phyloP scores from a whole-genome alignment of 2,329 filamentous ascomycete species.

The Sarocladium kiliense region DNA sequence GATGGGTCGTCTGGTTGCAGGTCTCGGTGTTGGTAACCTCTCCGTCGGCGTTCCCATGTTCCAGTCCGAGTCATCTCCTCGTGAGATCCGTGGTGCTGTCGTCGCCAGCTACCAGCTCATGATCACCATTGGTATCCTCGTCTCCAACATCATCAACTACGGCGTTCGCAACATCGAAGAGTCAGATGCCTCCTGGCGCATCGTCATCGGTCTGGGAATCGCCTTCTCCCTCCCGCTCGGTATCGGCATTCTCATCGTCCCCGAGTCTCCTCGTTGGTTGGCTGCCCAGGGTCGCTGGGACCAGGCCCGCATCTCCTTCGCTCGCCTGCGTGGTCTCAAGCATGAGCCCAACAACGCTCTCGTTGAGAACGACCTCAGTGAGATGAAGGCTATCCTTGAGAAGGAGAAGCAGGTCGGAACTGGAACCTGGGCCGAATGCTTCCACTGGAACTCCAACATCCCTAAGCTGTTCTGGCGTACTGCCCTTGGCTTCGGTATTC shows the following conservation, averaged over 20 bases:
- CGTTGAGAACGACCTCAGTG: slow-evolving; percentile 47
- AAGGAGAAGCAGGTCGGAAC: slow-evolving; percentile 38
- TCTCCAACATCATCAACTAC: slow-evolving; percentile 50
- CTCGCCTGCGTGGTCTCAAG: slow-evolving; percentile 46
- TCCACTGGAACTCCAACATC: slow-evolving; percentile 45
- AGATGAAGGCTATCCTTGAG: slow-evolving; percentile 44
- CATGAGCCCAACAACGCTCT: slow-evolving; percentile 37
- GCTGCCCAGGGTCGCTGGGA: slow-evolving; percentile 42
- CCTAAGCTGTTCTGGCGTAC: slow-evolving; percentile 61
- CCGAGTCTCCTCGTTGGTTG: slow-evolving; percentile 54
- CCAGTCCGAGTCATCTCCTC: slow-evolving; percentile 59
- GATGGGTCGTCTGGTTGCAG: slow-evolving; percentile 61
- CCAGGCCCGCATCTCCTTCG: slow-evolving; percentile 43
- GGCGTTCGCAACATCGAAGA: slow-evolving; percentile 39
- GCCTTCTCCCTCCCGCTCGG: slow-evolving; percentile 47
- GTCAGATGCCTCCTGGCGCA: slow-evolving; percentile 50
- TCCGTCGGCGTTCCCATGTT: slow-evolving; percentile 64
- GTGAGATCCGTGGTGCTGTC: slow-evolving; percentile 58
- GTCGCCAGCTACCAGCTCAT: slow-evolving; percentile 70
- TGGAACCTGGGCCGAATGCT: slow-evolving; percentile 54
- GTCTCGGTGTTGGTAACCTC: slow-evolving; percentile 62
- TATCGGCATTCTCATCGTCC: slow-evolving; percentile 46
- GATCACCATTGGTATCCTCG: slow-evolving; percentile 65
- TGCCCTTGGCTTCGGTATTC: slow-evolving; percentile 55
- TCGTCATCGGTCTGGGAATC: slow-evolving; percentile 54